Conservation (phyloP, 768 basidiomycete species). For the Clitopilus passeckerianus region DNA sequence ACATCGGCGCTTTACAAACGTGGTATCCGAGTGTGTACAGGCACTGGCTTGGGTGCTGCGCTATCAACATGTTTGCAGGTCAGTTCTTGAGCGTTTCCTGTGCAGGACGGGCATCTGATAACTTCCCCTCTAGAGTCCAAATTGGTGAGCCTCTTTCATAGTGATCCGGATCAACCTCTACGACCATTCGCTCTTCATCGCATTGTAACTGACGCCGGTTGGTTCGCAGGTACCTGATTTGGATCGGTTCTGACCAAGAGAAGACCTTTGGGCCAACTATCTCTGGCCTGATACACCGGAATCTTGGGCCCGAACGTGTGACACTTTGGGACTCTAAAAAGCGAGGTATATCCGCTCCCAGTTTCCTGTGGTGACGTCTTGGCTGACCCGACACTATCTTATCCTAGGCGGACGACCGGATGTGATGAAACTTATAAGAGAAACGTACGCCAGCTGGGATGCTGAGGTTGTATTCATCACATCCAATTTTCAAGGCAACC, state of each 20-base stretch:
- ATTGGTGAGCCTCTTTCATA: conserved; percentile 32
- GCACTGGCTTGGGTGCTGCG: conserved; percentile 79
- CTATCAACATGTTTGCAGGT: conserved; percentile 82
- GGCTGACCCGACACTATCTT: neutral
- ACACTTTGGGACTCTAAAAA: conserved; percentile 77
- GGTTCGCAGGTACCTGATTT: conserved; percentile 64
- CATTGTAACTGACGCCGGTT: conserved; percentile 6
- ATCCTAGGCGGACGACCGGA: conserved; percentile 63
- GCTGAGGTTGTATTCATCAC: conserved; percentile 85
- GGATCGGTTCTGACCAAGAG: conserved; percentile 83
- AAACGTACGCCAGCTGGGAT: conserved; percentile 69
- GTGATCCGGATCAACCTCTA: conserved; percentile 13
- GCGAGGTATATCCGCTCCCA: conserved; percentile 33
- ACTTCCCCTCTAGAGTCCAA: conserved; percentile 30
- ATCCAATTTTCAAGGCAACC: conserved; percentile 72
- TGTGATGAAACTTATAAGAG: conserved; percentile 71
- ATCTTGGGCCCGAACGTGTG: conserved; percentile 65
- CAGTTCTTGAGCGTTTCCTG: conserved; percentile 12
- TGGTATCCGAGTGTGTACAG: conserved; percentile 82
- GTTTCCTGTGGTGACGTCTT: neutral
- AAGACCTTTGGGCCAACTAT: conserved; percentile 85
- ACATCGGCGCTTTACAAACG: conserved; percentile 73
- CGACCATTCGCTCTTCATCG: neutral
- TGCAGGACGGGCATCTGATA: conserved; percentile 7
- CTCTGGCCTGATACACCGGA: conserved; percentile 60